phyloP scores from a whole-genome alignment of 208 protist genomes.

The Perkinsela sp. region DNA sequence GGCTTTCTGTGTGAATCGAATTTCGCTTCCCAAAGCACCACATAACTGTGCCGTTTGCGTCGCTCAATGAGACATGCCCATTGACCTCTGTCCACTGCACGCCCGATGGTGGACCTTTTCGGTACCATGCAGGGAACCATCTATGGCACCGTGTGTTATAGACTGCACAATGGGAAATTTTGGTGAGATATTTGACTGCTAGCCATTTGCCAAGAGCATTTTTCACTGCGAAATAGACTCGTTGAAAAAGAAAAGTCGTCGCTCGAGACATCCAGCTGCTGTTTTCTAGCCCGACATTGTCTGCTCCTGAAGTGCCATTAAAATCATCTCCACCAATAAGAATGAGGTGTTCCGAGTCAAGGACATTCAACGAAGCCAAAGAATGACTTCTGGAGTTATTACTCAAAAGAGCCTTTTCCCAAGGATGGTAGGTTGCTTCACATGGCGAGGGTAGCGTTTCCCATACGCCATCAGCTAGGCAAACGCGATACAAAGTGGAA shows the following conservation, averaged over 20 bases:
- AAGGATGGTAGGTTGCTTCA: neutral
- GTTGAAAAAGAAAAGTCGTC: too few species aligned
- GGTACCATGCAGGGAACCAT: neutral
- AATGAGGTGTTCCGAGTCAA: neutral
- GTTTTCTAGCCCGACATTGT: neutral
- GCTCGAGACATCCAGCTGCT: neutral
- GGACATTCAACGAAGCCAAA: neutral
- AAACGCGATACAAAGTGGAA: neutral
- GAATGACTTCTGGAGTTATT: too few species aligned
- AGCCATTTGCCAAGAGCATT: neutral
- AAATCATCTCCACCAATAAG: neutral
- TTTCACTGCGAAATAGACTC: neutral
- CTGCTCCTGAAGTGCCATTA: neutral
- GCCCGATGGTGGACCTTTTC: neutral
- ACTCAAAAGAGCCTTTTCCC: neutral
- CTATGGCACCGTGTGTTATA: neutral
- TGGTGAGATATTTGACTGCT: too few species aligned
- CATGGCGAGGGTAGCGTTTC: neutral
- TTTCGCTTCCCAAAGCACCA: neutral
- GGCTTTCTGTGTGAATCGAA: neutral
- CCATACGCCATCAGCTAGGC: neutral
- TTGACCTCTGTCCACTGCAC: neutral
- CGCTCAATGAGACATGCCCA: neutral
- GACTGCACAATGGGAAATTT: neutral
- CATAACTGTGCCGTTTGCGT: neutral